A percentile compares a stretch with the other conserved stretches of the same genome.
Evolutionary conservation across 257 asterid species (phyloP).

Genomic region (Paulownia fortunei): DNA sequence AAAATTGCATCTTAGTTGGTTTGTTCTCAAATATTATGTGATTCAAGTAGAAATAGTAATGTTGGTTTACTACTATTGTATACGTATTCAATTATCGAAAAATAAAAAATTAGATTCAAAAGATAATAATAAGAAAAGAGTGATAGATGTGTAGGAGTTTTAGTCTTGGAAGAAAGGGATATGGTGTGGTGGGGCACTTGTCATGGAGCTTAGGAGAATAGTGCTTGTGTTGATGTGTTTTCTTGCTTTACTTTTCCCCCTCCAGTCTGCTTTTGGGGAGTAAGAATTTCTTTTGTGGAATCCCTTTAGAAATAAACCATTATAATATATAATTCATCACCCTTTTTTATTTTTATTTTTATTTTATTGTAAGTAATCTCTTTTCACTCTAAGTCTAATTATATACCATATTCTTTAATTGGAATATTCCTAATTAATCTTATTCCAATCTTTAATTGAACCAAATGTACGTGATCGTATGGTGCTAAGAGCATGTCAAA

Average conservation of each 20-base stretch:
- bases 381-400: neutral
- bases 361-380: neutral
- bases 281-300: conserved; percentile 14
- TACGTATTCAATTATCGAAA: too few species aligned
- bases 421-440: neutral
- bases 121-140: neutral
- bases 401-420: neutral
- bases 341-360: neutral
- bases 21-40: too few species aligned
- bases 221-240: neutral
- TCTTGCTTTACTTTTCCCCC: neutral
- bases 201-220: neutral
- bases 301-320: conserved; percentile 27
- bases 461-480: too few species aligned
- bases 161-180: conserved; percentile 9
- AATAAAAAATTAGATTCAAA: too few species aligned
- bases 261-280: conserved; percentile 32
- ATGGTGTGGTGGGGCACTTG: conserved; percentile 9
- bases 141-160: neutral
- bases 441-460: neutral
- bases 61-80: too few species aligned
- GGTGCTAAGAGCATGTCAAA: neutral
- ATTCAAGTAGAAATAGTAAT: too few species aligned
- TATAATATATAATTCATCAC: neutral
- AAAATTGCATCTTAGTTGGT: too few species aligned